These are phyloP conservation scores for Trametes cingulata DNA, from an alignment of 768 basidiomycete genomes.

Conservation along the genomic window DNA sequence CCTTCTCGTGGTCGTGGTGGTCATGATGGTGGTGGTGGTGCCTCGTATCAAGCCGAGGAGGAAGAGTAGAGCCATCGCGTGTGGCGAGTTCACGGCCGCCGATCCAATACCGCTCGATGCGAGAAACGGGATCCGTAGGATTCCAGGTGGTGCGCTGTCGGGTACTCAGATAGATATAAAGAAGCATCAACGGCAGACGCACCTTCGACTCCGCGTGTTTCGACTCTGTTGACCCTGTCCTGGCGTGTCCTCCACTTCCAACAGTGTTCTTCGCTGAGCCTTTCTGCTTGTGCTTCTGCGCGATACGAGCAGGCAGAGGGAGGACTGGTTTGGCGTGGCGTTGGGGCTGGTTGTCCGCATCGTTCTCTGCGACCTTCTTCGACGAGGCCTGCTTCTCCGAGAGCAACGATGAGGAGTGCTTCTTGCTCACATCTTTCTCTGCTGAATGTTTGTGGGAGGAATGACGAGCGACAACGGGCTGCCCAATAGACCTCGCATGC, in stretches of 20 bases:
- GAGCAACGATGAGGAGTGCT: neutral
- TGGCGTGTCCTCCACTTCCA: no score
- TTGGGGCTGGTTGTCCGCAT: neutral
- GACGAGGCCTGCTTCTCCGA: neutral
- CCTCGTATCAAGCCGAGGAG: neutral
- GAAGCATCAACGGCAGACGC: neutral
- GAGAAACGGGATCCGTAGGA: conserved; percentile 19
- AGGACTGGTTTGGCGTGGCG: conserved; percentile 12
- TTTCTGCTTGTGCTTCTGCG: conserved; percentile 3
- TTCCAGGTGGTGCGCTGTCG: conserved; percentile 22
- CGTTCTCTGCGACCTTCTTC: neutral
- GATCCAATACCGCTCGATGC: conserved; percentile 23
- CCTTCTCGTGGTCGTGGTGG: conserved; percentile 20
- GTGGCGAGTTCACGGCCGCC: conserved; percentile 11
- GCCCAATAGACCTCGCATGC: neutral
- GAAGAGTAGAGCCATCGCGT: neutral
- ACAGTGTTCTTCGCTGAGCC: neutral
- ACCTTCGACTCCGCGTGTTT: conserved; percentile 2
- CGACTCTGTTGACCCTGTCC: neutral
- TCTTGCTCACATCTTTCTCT: neutral
- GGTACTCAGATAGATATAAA: no score
- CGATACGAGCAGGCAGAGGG: conserved; percentile 6
- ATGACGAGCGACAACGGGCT: conserved; percentile 11
- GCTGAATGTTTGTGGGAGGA: conserved; percentile 8
- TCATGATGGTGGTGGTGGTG: conserved; percentile 24